phyloP scores from a whole-genome alignment of 2,329 filamentous ascomycete genomes.

The Plenodomus tracheiphilus region DNA sequence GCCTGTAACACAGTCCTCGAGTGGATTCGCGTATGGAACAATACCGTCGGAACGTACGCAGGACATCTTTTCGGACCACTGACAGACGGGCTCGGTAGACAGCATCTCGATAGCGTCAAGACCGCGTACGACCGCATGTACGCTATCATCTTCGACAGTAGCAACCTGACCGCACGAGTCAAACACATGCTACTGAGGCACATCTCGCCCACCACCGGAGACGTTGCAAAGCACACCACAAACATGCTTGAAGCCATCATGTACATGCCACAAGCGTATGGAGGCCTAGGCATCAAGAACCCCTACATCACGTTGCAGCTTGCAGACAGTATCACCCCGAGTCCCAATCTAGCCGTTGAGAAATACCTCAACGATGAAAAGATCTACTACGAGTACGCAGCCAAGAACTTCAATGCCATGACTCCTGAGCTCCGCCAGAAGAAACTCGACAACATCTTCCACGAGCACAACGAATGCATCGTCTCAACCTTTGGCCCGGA shows the following conservation, averaged over 20 bases:
- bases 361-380: conserved; percentile 21
- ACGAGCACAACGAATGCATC: conserved; percentile 14
- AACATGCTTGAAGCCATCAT: conserved; percentile 28
- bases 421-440: conserved; percentile 9
- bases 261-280: conserved; percentile 30
- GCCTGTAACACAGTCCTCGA: conserved; percentile 23
- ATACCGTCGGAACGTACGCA: conserved; percentile 26
- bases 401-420: conserved; percentile 13
- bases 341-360: conserved; percentile 10
- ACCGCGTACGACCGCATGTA: conserved; percentile 26
- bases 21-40: conserved; percentile 37
- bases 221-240: conserved; percentile 1
- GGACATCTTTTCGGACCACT: conserved; percentile 33
- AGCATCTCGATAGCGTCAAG: conserved; percentile 28
- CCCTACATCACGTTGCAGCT: conserved; percentile 28
- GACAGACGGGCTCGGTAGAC: conserved; percentile 26
- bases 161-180: conserved; percentile 25
- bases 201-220: background rate
- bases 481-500: conserved; percentile 7
- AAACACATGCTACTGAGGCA: conserved; percentile 16
- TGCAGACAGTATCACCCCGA: conserved; percentile 11
- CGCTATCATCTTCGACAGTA: conserved; percentile 23
- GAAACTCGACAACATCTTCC: conserved; percentile 19
- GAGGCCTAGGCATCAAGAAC: conserved; percentile 37
- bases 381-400: conserved; percentile 20